Percentiles rank a stretch among this genome's conserved stretches.
Evolutionary conservation across 768 basidiomycete species (phyloP).

Genomic region (Amyloporia xantha): DNA sequence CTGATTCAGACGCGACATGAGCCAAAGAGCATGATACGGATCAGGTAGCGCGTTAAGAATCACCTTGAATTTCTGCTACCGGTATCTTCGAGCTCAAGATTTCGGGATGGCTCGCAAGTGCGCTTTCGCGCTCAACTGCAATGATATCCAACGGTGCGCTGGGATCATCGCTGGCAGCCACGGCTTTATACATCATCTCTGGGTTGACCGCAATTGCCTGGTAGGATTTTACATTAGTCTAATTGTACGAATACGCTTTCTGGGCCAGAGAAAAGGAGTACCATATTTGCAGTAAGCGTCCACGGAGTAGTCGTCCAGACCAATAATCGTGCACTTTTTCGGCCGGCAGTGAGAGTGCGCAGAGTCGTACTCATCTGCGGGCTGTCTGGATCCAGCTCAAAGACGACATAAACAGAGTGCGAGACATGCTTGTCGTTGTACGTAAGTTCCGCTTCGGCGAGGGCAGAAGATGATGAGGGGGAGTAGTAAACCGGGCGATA

Average conservation of each 20-base stretch:
- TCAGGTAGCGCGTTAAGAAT: neutral
- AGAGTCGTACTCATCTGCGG: conserved; percentile 19
- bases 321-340: conserved; percentile 44
- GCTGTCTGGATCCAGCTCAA: conserved; percentile 44
- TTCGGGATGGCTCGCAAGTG: conserved; percentile 15
- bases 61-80: conserved; percentile 36
- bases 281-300: conserved; percentile 96
- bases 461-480: conserved; percentile 86
- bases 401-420: conserved; percentile 80
- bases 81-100: neutral
- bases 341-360: conserved; percentile 25
- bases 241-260: no score
- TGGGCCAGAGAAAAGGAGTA: conserved; percentile 33
- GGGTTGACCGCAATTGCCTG: conserved; percentile 87
- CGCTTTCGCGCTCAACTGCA: conserved; percentile 44
- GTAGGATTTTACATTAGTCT: neutral
- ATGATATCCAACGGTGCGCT: conserved; percentile 34
- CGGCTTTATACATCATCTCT: conserved; percentile 45
- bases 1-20: conserved; percentile 12
- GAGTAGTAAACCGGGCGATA: conserved; percentile 93
- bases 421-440: conserved; percentile 89
- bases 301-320: conserved; percentile 99
- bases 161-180: conserved; percentile 12
- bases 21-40: neutral
- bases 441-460: conserved; percentile 91